Conservation (phyloP, 2,329 filamentous ascomycete genomes). For the Polychaeton citri region DNA sequence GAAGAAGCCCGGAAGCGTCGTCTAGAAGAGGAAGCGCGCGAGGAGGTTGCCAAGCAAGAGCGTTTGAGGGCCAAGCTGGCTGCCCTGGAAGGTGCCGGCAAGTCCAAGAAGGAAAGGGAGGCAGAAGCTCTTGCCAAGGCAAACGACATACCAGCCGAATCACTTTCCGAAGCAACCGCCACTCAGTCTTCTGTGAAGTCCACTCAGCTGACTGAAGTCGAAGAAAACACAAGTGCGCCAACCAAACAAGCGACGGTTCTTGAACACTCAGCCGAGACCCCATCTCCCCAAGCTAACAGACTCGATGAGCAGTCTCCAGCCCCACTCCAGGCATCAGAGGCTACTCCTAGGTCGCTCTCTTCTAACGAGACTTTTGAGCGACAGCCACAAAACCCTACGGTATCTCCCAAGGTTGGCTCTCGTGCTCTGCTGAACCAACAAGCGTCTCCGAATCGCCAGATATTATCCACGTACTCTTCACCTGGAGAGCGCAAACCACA, state of each 20-base stretch:
- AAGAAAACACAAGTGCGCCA: no score
- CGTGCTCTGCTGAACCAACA: neutral
- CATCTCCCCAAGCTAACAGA: no score
- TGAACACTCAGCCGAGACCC: no score
- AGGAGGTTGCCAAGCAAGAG: slow-evolving; percentile 17
- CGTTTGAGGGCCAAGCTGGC: slow-evolving; percentile 22
- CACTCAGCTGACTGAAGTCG: no score
- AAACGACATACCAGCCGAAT: no score
- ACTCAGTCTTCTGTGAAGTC: no score
- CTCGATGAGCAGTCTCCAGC: no score
- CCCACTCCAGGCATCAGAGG: no score
- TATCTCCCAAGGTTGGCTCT: neutral
- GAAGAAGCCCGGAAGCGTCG: slow-evolving; percentile 14
- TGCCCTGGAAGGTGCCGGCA: slow-evolving; percentile 17
- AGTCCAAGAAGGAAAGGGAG: slow-evolving; percentile 20
- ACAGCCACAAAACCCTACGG: neutral
- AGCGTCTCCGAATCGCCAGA: slow-evolving; percentile 37
- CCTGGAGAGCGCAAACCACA: slow-evolving; percentile 23
- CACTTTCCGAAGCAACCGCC: no score
- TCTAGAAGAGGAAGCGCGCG: slow-evolving; percentile 16
- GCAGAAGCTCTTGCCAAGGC: slow-evolving; percentile 18
- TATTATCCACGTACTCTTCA: slow-evolving; percentile 34
- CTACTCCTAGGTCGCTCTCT: no score
- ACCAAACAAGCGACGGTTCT: no score
- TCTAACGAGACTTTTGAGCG: neutral